These are phyloP conservation scores for Candida maltosa DNA, from an alignment of 805 yeast species.

Conservation along the genomic window DNA sequence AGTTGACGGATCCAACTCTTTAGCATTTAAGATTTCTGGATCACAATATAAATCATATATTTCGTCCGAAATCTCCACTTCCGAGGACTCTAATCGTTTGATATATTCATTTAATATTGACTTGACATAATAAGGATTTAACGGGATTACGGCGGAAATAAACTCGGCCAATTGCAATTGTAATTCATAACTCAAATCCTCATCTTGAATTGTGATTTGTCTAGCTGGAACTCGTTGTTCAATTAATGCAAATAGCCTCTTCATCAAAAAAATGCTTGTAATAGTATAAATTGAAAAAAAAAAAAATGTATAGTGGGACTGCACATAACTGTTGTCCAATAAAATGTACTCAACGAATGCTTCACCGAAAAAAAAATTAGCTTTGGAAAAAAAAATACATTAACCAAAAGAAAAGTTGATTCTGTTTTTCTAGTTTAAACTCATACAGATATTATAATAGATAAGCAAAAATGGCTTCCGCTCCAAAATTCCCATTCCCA, in stretches of 20 bases:
- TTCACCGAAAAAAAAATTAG: conserved; percentile 3
- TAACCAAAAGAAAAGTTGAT: background rate
- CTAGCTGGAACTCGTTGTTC: conserved; percentile 8
- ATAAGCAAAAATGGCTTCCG: conserved; percentile 5
- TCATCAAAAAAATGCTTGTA: conserved; percentile 3
- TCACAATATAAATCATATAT: conserved; percentile 40
- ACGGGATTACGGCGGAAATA: background rate
- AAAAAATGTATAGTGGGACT: conserved; percentile 2
- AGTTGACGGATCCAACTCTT: conserved; percentile 33
- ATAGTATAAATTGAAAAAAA: background rate
- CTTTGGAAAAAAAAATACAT: background rate
- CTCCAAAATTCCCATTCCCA: conserved; percentile 46
- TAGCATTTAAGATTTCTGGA: conserved; percentile 25
- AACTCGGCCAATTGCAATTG: conserved; percentile 4
- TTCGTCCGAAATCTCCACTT: conserved; percentile 35
- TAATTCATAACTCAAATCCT: conserved; percentile 5
- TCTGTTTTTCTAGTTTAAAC: too few species aligned
- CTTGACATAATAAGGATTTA: conserved; percentile 52
- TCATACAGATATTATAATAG: background rate
- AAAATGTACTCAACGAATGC: conserved; percentile 2
- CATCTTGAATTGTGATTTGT: background rate
- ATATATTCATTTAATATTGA: conserved; percentile 43
- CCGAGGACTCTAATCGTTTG: conserved; percentile 22
- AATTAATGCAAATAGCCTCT: conserved; percentile 4
- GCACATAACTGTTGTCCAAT: conserved; percentile 10